Percentiles rank a stretch among this genome's conserved stretches.
Conservation (phyloP, 306 rosid genomes). For the Pyrus betulifolia region DNA sequence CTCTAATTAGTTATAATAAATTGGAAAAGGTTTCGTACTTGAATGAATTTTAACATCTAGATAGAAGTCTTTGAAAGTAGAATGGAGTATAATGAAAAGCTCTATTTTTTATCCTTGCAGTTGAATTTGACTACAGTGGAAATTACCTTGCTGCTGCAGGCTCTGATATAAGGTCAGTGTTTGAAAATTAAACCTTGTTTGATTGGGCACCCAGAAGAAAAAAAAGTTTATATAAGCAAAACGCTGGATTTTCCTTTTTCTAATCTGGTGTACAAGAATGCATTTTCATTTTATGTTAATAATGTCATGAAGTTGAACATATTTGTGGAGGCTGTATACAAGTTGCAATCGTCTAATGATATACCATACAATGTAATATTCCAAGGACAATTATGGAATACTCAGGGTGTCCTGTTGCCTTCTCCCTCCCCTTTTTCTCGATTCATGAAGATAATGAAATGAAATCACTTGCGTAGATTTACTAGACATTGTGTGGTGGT, state of each 20-base stretch:
- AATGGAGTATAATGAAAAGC: not conserved
- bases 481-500: not conserved
- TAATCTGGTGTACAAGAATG: not conserved
- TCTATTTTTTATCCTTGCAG: conserved; percentile 40
- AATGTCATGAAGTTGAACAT: not conserved
- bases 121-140: conserved; percentile 95
- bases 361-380: not conserved
- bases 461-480: not conserved
- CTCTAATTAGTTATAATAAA: not conserved
- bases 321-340: not conserved
- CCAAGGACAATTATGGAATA: not conserved
- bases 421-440: not conserved
- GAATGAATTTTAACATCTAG: not conserved
- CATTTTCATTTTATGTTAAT: not conserved
- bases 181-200: not conserved
- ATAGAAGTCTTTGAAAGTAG: not conserved
- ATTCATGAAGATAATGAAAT: not conserved
- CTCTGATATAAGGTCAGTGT: conserved; percentile 77
- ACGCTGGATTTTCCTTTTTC: not conserved
- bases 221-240: not conserved
- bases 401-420: not conserved
- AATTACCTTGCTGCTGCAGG: conserved; percentile 90
- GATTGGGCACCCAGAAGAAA: not conserved
- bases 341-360: not conserved
- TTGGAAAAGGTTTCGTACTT: not conserved